phyloP scores from a whole-genome alignment of 208 protist species.

The Leishmania tropica region DNA sequence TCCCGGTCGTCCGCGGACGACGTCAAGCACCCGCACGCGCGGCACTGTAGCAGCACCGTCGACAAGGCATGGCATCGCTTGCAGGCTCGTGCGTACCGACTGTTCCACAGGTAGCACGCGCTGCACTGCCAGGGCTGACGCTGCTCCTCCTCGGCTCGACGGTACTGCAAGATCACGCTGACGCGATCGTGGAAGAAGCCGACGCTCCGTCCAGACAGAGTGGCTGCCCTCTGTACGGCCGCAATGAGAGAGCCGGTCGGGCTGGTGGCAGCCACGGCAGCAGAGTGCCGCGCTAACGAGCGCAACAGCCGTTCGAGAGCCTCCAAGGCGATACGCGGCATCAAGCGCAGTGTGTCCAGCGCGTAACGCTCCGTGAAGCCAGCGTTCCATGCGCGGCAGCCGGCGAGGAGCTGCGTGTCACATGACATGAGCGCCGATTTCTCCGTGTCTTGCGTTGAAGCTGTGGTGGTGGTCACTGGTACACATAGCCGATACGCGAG shows the following conservation, averaged over 20 bases:
- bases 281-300: background rate
- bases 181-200: slow-evolving; percentile 1
- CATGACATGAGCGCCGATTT: background rate
- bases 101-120: slow-evolving; percentile 67
- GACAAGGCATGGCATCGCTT: slow-evolving; percentile 45
- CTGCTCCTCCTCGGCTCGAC: slow-evolving; percentile 21
- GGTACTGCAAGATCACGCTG: slow-evolving; percentile 1
- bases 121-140: slow-evolving; percentile 65
- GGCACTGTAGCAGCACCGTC: slow-evolving; percentile 59
- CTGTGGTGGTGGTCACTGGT: slow-evolving; percentile 2
- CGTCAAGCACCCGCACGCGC: slow-evolving; percentile 50
- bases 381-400: slow-evolving; percentile 16
- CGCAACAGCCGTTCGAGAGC: slow-evolving; percentile 17
- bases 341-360: slow-evolving; percentile 24
- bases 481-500: slow-evolving; percentile 26
- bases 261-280: background rate
- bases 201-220: background rate
- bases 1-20: slow-evolving; percentile 28
- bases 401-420: background rate
- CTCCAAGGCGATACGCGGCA: slow-evolving; percentile 40
- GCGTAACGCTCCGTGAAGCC: slow-evolving; percentile 35
- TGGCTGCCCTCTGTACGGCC: background rate
- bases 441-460: background rate
- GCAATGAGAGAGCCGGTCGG: background rate
- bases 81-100: slow-evolving; percentile 41